These are phyloP conservation scores for Protomyces arabidopsidicola DNA, from an alignment of 1,139 yeast species.

Conservation along the genomic window DNA sequence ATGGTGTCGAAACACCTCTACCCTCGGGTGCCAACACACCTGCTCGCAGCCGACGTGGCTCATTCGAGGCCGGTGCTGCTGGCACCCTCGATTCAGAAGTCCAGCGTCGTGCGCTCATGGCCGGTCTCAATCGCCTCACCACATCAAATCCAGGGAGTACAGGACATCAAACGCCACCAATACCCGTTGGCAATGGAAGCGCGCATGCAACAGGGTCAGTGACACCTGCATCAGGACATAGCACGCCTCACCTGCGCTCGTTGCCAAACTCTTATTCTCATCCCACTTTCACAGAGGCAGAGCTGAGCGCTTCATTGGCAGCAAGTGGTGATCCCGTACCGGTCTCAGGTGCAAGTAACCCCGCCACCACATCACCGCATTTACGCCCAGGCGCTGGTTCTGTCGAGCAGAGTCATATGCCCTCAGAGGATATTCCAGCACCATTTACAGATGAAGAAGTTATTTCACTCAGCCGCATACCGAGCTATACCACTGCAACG, in stretches of 20 bases:
- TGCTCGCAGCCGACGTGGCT: slow-evolving; percentile 36
- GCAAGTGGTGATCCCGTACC: background rate
- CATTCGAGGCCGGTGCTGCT: slow-evolving; percentile 34
- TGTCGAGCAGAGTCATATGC: background rate
- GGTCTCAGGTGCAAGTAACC: background rate
- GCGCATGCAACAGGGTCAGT: slow-evolving; percentile 17
- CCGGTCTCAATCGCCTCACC: slow-evolving; percentile 19
- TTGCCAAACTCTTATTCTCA: slow-evolving; percentile 12
- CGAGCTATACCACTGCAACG: slow-evolving; percentile 20
- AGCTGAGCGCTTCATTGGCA: slow-evolving; percentile 3
- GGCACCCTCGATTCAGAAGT: slow-evolving; percentile 18
- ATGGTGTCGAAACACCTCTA: slow-evolving; percentile 60
- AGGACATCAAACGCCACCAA: slow-evolving; percentile 3
- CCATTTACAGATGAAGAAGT: slow-evolving; percentile 21
- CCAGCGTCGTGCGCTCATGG: slow-evolving; percentile 21
- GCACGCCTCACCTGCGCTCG: slow-evolving; percentile 20
- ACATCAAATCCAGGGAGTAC: background rate
- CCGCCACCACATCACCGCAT: background rate
- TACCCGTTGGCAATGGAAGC: background rate
- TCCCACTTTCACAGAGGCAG: slow-evolving; percentile 14
- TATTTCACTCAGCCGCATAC: slow-evolving; percentile 10
- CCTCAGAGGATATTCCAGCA: slow-evolving; percentile 5
- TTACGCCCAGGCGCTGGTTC: background rate
- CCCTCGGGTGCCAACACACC: slow-evolving; percentile 55
- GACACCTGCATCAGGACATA: slow-evolving; percentile 14